These are phyloP conservation scores for Aspergillus sojae DNA, from an alignment of 2,329 filamentous ascomycete genomes.

Conservation along the genomic window DNA sequence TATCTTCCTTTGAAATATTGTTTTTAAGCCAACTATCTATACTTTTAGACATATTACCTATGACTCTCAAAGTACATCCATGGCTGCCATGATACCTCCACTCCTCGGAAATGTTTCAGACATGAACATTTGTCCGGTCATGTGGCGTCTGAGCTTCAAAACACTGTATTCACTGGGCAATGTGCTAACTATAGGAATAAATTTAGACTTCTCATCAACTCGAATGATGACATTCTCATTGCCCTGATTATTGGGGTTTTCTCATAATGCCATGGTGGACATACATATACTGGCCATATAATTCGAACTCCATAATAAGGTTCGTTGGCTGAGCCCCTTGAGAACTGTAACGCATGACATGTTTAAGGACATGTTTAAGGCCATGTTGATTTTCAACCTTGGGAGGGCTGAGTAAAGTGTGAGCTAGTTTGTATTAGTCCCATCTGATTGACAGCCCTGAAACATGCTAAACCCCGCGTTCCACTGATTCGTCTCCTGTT, in stretches of 20 bases:
- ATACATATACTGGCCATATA: neutral
- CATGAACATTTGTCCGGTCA: neutral
- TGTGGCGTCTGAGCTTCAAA: neutral
- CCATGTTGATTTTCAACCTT: neutral
- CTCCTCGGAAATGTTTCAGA: neutral
- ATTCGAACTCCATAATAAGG: neutral
- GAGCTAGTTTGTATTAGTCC: neutral
- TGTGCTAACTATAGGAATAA: neutral
- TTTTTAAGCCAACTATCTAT: neutral
- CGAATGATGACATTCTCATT: no score
- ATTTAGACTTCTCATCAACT: neutral
- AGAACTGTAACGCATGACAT: neutral
- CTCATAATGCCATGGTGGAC: neutral
- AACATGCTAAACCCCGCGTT: conserved; percentile 10
- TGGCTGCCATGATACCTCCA: neutral
- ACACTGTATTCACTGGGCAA: neutral
- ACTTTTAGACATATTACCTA: neutral
- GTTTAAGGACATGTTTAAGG: neutral
- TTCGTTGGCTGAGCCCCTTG: neutral
- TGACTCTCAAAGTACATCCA: neutral
- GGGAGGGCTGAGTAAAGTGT: neutral
- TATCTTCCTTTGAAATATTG: neutral
- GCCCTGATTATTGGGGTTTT: neutral
- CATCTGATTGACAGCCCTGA: conserved; percentile 4
- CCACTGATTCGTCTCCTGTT: neutral